Evolutionary conservation across 2,329 filamentous ascomycete genomes (phyloP), one percentile per base, ranked within the genome.

Genomic region (Ceratocystiopsis brevicomis): DNA sequence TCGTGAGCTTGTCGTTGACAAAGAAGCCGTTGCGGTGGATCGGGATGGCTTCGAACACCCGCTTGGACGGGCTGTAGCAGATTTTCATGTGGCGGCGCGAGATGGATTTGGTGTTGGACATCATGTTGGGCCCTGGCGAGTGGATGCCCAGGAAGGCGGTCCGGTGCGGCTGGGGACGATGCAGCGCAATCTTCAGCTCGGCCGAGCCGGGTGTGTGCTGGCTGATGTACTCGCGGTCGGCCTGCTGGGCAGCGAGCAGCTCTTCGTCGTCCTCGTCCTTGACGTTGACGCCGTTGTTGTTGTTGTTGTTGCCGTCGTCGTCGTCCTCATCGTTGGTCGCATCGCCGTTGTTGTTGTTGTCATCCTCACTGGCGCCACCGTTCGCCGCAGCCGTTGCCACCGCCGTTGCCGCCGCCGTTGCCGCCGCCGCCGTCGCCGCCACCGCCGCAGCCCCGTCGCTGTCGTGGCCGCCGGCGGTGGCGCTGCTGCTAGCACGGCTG

Each of bases 41-140:
- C 0, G 69, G 67, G 19, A 68, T 64, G 39, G 81, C 73, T 54
- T 83, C 73, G 53, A 83, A 87, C 8, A 72, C 62, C 17, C 72
- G 66, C 37, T 66, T 66, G 13, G 73, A 63, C 48, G 71, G 65
- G 52, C 81, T 80, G 59, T 78, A 87, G 39, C 71, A 64, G 51
- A 88, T 83, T 52, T 76, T 78, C 40, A 83, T 64, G 56, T 88
- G 82, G 51, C 79, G 65, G 47, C 81, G 67, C 4, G 81, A 87
- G 44, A 87, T 86, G 41, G 71, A 72, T 54, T 80, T 81, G 41
- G 81, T 82, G 48, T 71, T 73, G 47, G 58, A 65, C 3, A 73
- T 70, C 47, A 74, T 73, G 40, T 72, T 65, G 6, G 70, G 70
- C 2, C 71, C 70, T 0, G 74, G 75, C 4, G 81, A 81, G 56